Conservation (phyloP, 176 grass and related monocot species). For the Avena atlantica region DNA sequence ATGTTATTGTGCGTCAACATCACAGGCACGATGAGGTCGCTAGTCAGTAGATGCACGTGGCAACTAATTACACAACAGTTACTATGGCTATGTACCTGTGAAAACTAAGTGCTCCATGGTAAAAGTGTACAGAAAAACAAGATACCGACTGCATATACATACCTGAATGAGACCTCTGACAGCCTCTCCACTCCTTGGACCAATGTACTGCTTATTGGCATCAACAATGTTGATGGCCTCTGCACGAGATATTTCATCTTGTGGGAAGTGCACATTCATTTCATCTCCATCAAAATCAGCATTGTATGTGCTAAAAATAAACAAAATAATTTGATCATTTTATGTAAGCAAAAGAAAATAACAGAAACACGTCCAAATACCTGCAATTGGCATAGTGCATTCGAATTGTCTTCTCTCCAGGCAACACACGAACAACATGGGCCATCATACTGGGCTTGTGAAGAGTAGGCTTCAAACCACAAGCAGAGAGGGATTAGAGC, state of each 20-base stretch:
- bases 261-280: conserved; percentile 97
- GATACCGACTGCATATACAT: background rate
- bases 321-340: conserved; percentile 4
- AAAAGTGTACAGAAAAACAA: background rate
- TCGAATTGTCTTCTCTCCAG: conserved; percentile 91
- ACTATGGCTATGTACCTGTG: background rate
- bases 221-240: conserved; percentile 93
- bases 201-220: conserved; percentile 96
- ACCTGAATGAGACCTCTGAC: conserved; percentile 98
- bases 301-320: conserved; percentile 89
- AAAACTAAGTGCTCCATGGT: conserved; percentile 28
- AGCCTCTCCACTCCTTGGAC: conserved; percentile 82
- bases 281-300: conserved; percentile 99
- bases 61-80: conserved; percentile 20
- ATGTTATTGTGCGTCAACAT: conserved; percentile 28
- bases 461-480: conserved; percentile 76
- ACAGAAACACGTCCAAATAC: conserved; percentile 38
- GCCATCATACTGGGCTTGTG: conserved; percentile 99
- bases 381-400: conserved; percentile 99
- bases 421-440: conserved; percentile 87
- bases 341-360: background rate
- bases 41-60: background rate
- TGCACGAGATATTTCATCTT: conserved; percentile 98
- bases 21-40: background rate
- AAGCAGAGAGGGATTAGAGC: conserved; percentile 32